Conservation (phyloP, 2,329 filamentous ascomycete species). For the Aspergillus ibericus region DNA sequence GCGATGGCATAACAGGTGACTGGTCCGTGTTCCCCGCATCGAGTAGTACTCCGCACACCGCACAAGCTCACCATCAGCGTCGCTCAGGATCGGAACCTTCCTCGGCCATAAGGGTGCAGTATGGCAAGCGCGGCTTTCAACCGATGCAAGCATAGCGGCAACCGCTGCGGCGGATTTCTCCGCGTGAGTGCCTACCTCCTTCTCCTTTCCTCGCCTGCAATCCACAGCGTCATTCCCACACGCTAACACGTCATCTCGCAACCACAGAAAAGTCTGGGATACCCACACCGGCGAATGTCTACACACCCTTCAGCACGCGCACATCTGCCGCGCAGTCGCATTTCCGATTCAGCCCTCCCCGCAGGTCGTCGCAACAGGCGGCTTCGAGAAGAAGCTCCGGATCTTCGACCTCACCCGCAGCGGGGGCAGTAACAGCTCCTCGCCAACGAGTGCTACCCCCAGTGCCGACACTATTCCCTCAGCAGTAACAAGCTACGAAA, state of each 20-base stretch:
- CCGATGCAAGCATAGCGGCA: constrained; percentile 82
- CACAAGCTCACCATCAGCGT: not conserved
- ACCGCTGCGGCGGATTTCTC: constrained; percentile 96
- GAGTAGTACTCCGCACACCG: not conserved
- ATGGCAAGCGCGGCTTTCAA: constrained; percentile 90
- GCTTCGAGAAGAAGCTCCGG: constrained; percentile 93
- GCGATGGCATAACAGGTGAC: constrained; percentile 91
- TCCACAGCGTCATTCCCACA: constrained; percentile 6
- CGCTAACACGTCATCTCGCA: constrained; percentile 27
- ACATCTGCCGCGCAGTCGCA: constrained; percentile 91
- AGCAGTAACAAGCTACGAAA: constrained; percentile 73
- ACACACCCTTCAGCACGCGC: constrained; percentile 83
- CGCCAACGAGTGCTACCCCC: constrained; percentile 40
- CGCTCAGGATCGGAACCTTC: constrained; percentile 82
- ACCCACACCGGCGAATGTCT: constrained; percentile 89
- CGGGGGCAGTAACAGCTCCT: constrained; percentile 34
- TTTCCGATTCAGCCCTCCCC: constrained; percentile 79
- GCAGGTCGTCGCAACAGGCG: constrained; percentile 84
- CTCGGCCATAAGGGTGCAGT: constrained; percentile 97
- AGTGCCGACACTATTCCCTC: constrained; percentile 48
- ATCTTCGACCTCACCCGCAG: constrained; percentile 81
- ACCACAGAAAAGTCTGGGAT: constrained; percentile 88
- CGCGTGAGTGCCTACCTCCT: constrained; percentile 59
- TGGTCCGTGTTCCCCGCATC: constrained; percentile 57
- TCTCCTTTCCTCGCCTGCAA: not conserved